A percentile compares a stretch with the other conserved stretches of the same genome.
phyloP scores from a whole-genome alignment of 345 rosid species.

The Mercurialis annua region DNA sequence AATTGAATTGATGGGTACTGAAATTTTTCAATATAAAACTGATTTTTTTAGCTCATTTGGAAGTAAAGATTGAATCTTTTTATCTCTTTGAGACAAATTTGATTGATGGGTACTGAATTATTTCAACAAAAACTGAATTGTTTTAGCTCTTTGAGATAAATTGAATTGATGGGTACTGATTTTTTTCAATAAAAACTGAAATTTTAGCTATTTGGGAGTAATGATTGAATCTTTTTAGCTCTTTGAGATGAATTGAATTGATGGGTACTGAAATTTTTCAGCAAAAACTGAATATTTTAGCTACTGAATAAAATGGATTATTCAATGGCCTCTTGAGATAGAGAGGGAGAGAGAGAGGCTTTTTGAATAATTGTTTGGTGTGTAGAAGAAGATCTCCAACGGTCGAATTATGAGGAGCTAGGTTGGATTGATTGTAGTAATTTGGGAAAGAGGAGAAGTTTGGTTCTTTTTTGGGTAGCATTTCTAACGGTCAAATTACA shows the following conservation, averaged over 20 bases:
- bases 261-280: no score
- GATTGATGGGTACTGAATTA: no score
- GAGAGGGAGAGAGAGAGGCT: constrained; percentile 9
- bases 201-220: background rate
- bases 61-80: background rate
- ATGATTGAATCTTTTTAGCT: background rate
- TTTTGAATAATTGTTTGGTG: background rate
- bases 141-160: no score
- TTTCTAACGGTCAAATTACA: constrained; percentile 16
- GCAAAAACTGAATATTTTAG: no score
- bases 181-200: no score
- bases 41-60: background rate
- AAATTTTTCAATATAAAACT: no score
- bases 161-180: no score
- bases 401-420: constrained; percentile 37
- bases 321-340: constrained; percentile 25
- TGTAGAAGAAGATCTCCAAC: constrained; percentile 34
- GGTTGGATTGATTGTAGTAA: constrained; percentile 13
- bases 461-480: background rate
- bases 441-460: background rate
- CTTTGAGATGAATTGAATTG: no score
- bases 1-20: no score
- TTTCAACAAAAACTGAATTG: no score
- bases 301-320: background rate
- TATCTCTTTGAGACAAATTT: no score